phyloP scores from a whole-genome alignment of 2,329 filamentous ascomycete species.

The Bipolaris zeicola region DNA sequence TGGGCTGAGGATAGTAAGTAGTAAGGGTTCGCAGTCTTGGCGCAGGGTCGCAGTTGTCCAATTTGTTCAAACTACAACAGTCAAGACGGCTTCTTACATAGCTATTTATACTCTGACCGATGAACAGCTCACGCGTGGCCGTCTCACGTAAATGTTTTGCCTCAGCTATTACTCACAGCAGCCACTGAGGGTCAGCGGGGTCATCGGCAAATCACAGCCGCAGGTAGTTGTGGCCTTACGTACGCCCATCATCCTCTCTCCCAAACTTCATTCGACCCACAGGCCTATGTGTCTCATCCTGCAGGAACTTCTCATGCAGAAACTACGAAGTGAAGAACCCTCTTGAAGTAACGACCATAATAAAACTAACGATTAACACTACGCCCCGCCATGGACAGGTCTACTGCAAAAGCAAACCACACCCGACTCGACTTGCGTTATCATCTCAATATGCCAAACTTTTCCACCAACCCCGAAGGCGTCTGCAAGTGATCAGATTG shows the following conservation, averaged over 20 bases:
- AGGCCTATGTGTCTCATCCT: not conserved
- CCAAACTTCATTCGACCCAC: constrained; percentile 1
- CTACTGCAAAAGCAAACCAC: not conserved
- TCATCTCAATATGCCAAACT: not conserved
- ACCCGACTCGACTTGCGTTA: not conserved
- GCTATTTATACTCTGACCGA: not conserved
- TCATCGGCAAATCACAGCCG: constrained; percentile 12
- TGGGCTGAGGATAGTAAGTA: not conserved
- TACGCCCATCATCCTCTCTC: constrained; percentile 6
- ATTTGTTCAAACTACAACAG: not conserved
- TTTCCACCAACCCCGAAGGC: constrained; percentile 2
- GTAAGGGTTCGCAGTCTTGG: constrained; percentile 3
- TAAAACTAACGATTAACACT: too few species aligned
- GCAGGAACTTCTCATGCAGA: not conserved
- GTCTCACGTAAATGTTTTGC: constrained; percentile 1
- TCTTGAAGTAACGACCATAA: too few species aligned
- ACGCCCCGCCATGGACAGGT: too few species aligned
- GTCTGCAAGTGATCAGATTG: constrained; percentile 4
- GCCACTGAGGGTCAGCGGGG: not conserved
- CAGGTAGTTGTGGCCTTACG: not conserved
- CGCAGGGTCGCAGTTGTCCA: not conserved
- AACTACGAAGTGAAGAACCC: not conserved
- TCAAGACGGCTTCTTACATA: not conserved
- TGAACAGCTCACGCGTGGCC: not conserved
- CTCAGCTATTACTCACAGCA: constrained; percentile 1